Conservation (phyloP, 2,329 filamentous ascomycete genomes). For the Aspergillus floridensis region DNA sequence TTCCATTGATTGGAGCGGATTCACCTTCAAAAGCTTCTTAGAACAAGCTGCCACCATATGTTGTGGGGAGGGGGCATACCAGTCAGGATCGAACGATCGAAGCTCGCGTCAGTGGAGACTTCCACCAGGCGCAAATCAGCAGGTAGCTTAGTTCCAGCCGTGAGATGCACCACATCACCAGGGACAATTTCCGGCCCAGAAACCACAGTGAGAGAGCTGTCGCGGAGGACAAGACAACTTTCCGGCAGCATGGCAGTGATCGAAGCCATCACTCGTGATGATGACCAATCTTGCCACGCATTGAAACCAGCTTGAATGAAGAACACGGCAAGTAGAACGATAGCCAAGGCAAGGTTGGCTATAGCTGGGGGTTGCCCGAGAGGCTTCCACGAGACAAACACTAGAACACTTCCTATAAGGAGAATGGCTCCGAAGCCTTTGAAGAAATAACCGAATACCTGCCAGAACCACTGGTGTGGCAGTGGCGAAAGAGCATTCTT, state of each 20-base stretch:
- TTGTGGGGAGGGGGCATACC: slow-evolving; percentile 40
- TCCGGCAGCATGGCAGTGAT: slow-evolving; percentile 80
- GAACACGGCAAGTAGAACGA: slow-evolving; percentile 69
- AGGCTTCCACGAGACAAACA: slow-evolving; percentile 75
- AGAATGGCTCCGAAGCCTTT: slow-evolving; percentile 73
- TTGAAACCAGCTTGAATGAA: slow-evolving; percentile 68
- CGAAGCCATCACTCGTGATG: slow-evolving; percentile 72
- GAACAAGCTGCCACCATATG: not conserved
- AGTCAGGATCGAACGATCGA: slow-evolving; percentile 71
- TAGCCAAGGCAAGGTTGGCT: slow-evolving; percentile 70
- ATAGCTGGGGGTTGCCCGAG: slow-evolving; percentile 68
- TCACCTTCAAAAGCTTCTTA: slow-evolving; percentile 58
- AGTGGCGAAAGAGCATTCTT: slow-evolving; percentile 66
- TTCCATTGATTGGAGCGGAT: slow-evolving; percentile 62
- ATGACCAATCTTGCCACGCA: slow-evolving; percentile 72
- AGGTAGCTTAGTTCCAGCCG: slow-evolving; percentile 70
- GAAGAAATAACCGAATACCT: slow-evolving; percentile 69
- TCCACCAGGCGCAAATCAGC: slow-evolving; percentile 71
- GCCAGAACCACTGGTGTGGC: slow-evolving; percentile 58
- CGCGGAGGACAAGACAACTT: slow-evolving; percentile 63
- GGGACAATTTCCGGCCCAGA: slow-evolving; percentile 64
- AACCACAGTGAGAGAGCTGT: slow-evolving; percentile 52
- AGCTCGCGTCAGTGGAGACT: slow-evolving; percentile 66
- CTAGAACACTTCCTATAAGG: slow-evolving; percentile 65
- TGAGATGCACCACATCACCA: slow-evolving; percentile 67